These are phyloP conservation scores for Calonectria hawksworthii DNA, from an alignment of 2,329 filamentous ascomycete genomes.

Conservation along the genomic window DNA sequence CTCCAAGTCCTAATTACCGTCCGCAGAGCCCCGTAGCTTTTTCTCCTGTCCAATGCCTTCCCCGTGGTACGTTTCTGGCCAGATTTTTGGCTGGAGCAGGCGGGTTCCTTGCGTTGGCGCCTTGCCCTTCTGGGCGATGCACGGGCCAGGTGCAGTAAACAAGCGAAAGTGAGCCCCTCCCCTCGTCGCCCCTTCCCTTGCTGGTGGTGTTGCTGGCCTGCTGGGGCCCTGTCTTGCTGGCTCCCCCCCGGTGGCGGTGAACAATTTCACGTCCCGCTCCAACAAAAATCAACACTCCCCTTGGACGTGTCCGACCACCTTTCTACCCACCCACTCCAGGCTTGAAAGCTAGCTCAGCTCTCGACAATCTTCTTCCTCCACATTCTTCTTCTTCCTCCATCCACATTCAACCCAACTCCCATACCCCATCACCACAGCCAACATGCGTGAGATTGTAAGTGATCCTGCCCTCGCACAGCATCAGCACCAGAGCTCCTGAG, in stretches of 20 bases:
- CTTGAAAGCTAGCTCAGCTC: slow-evolving; percentile 53
- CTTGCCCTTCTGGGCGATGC: slow-evolving; percentile 48
- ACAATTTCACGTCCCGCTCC: slow-evolving; percentile 48
- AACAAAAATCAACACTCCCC: slow-evolving; percentile 55
- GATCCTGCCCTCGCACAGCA: slow-evolving; percentile 22
- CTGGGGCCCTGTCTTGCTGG: slow-evolving; percentile 6
- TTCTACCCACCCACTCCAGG: slow-evolving; percentile 48
- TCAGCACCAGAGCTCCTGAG: slow-evolving; percentile 33
- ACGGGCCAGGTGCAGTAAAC: slow-evolving; percentile 50
- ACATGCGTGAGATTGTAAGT: slow-evolving; percentile 63
- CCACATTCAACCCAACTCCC: slow-evolving; percentile 34
- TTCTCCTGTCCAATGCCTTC: slow-evolving; percentile 16
- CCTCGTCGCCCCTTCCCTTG: slow-evolving; percentile 17
- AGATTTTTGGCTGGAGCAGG: slow-evolving; percentile 35
- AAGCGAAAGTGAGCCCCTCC: slow-evolving; percentile 47
- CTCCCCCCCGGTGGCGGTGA: slow-evolving; percentile 51
- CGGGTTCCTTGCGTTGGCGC: slow-evolving; percentile 40
- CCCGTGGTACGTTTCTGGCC: slow-evolving; percentile 31
- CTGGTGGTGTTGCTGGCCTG: slow-evolving; percentile 23
- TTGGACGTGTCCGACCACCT: slow-evolving; percentile 43
- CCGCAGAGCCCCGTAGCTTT: background rate
- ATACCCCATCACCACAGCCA: slow-evolving; percentile 51
- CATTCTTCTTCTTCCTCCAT: slow-evolving; percentile 44
- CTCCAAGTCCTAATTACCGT: background rate
- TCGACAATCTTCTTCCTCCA: slow-evolving; percentile 45